Evolutionary conservation across 768 basidiomycete species (phyloP).

Genomic region (Russula sp.): DNA sequence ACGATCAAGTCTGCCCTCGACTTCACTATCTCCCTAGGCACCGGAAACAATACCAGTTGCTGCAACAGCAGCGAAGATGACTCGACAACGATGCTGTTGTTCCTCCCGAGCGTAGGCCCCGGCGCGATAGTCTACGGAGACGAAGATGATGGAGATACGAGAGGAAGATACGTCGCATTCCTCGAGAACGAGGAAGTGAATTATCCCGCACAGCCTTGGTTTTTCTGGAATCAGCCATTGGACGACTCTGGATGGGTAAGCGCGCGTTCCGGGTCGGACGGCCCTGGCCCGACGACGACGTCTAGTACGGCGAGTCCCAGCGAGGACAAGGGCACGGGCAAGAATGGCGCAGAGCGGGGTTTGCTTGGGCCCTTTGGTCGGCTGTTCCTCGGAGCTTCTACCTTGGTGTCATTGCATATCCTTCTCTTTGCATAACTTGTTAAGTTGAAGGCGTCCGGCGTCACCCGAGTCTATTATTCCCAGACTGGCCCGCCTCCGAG

Average conservation of each 20-base stretch:
- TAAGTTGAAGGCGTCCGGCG: background rate
- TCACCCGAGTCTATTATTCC: too few relatives aligned
- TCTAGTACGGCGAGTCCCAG: background rate
- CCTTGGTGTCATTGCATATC: background rate
- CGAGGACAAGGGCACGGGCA: background rate
- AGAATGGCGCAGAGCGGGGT: background rate
- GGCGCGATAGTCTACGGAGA: slow-evolving; percentile 36
- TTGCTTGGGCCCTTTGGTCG: background rate
- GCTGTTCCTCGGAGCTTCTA: background rate
- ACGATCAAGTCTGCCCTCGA: slow-evolving; percentile 37
- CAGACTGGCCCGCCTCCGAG: too few relatives aligned
- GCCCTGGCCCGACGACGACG: background rate
- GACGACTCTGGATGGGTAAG: slow-evolving; percentile 18
- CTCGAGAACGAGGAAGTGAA: slow-evolving; percentile 21
- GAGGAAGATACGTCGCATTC: slow-evolving; percentile 26
- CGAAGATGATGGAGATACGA: slow-evolving; percentile 35
- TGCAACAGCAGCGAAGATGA: background rate
- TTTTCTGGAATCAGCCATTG: slow-evolving; percentile 30
- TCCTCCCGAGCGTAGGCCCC: slow-evolving; percentile 34
- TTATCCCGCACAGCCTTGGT: slow-evolving; percentile 26
- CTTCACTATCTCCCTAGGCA: slow-evolving; percentile 32
- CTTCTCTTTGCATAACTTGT: slow-evolving; percentile 8
- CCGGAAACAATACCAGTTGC: background rate
- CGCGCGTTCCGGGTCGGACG: background rate
- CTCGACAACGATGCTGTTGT: slow-evolving; percentile 11